Conservation (phyloP, 1,284 basidiomycete species). For the Moesziomyces sp. region DNA sequence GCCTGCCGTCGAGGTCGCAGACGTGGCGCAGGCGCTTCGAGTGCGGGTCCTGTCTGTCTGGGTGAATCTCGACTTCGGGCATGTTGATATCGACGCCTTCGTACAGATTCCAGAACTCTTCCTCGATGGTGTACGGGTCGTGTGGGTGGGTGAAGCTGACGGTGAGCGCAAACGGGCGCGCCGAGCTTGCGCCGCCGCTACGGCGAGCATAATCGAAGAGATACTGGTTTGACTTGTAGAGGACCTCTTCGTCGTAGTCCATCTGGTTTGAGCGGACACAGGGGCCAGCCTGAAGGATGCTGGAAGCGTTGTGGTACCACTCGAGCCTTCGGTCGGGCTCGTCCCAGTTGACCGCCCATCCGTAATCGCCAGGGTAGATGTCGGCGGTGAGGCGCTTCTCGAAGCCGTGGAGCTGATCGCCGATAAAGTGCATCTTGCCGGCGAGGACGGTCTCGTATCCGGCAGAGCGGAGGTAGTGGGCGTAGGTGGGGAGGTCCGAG, state of each 20-base stretch:
- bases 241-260: slow-evolving; percentile 43
- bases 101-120: slow-evolving; percentile 39
- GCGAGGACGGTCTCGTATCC: slow-evolving; percentile 38
- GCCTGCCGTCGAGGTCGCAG: slow-evolving; percentile 31
- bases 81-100: slow-evolving; percentile 36
- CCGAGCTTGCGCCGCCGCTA: slow-evolving; percentile 1
- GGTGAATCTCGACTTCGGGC: slow-evolving; percentile 40
- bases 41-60: slow-evolving; percentile 29
- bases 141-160: slow-evolving; percentile 43
- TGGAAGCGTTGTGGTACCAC: slow-evolving; percentile 43
- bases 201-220: slow-evolving; percentile 35
- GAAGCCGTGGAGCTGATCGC: slow-evolving; percentile 40
- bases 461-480: slow-evolving; percentile 35
- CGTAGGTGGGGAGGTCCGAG: slow-evolving; percentile 38
- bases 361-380: slow-evolving; percentile 41
- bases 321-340: slow-evolving; percentile 33
- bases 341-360: slow-evolving; percentile 46
- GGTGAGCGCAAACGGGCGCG: slow-evolving; percentile 29
- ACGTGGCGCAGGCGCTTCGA: slow-evolving; percentile 41
- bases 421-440: slow-evolving; percentile 43
- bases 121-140: slow-evolving; percentile 43
- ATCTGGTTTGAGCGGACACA: slow-evolving; percentile 44
- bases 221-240: slow-evolving; percentile 40
- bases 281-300: slow-evolving; percentile 38
- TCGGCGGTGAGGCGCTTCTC: slow-evolving; percentile 44